A percentile compares a stretch with the other conserved stretches of the same genome.
phyloP scores from a whole-genome alignment of 179 eudicot genomes.

The Amaranthus tricolor region DNA sequence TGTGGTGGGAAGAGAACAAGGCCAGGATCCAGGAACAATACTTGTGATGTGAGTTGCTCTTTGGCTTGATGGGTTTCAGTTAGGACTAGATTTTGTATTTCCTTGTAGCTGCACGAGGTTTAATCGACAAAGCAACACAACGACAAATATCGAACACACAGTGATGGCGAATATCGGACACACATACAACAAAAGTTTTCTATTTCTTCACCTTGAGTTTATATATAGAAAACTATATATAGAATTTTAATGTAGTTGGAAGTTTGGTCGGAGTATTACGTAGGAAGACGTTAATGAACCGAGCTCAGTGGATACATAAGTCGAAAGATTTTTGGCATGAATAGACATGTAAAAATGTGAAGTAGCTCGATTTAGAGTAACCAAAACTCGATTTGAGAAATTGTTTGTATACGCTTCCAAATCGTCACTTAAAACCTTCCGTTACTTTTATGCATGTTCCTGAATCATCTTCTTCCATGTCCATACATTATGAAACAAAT shows the following conservation, averaged over 20 bases:
- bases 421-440: not conserved
- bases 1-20: slow-evolving; percentile 64
- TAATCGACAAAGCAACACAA: slow-evolving; percentile 1
- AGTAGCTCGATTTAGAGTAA: slow-evolving; percentile 17
- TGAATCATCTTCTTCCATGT: not conserved
- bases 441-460: not conserved
- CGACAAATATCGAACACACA: not conserved
- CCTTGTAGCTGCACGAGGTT: slow-evolving; percentile 13
- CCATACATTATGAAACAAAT: not conserved
- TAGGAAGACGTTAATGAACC: slow-evolving; percentile 7
- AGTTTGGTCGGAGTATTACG: slow-evolving; percentile 19
- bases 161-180: slow-evolving; percentile 24
- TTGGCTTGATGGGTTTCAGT: not conserved
- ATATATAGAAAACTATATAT: slow-evolving; percentile 21
- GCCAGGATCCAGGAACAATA: slow-evolving; percentile 54
- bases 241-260: slow-evolving; percentile 18
- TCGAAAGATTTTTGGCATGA: slow-evolving; percentile 6
- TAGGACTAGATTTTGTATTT: slow-evolving; percentile 4
- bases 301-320: slow-evolving; percentile 19
- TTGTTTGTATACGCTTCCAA: not conserved
- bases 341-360: slow-evolving; percentile 17
- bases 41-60: slow-evolving; percentile 26
- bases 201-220: slow-evolving; percentile 10
- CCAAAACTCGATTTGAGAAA: not conserved
- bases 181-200: slow-evolving; percentile 19